Percentiles rank a stretch among this genome's conserved stretches.
Evolutionary conservation across 805 yeast species (phyloP).

Genomic region (Lipomyces orientalis): DNA sequence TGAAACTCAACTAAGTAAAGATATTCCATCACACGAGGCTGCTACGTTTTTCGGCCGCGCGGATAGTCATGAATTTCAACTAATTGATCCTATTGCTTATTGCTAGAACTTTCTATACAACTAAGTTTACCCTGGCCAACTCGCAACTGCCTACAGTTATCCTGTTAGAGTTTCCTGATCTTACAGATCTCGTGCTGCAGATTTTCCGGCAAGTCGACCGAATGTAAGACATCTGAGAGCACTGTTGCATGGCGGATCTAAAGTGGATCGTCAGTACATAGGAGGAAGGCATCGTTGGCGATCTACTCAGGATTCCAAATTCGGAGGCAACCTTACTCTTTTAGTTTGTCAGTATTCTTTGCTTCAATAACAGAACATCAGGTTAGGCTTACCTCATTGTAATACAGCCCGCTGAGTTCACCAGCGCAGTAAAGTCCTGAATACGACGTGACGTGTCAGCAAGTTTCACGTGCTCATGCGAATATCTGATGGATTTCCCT

Average conservation of each 20-base stretch:
- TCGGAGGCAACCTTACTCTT: neutral
- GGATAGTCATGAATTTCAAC: no score
- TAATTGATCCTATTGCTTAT: no score
- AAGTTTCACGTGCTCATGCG: constrained; percentile 3
- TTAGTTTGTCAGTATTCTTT: constrained; percentile 3
- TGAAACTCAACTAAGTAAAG: no score
- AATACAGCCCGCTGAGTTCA: constrained; percentile 3
- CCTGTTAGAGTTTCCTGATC: constrained; percentile 6
- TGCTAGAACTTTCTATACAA: no score
- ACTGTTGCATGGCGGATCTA: constrained; percentile 8
- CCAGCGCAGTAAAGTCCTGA: constrained; percentile 9
- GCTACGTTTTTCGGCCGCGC: no score
- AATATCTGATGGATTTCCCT: constrained; percentile 5
- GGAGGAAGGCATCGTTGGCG: constrained; percentile 7
- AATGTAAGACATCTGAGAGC: neutral
- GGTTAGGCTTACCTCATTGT: constrained; percentile 5
- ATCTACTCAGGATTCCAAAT: constrained; percentile 7
- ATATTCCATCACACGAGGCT: no score
- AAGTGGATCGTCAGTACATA: neutral
- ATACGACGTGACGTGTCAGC: constrained; percentile 8
- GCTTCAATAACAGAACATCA: constrained; percentile 7
- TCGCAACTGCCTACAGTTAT: constrained; percentile 5
- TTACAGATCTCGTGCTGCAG: constrained; percentile 3
- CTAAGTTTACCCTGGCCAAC: constrained; percentile 6
- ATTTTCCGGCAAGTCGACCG: constrained; percentile 8